Evolutionary conservation across 73 alveolate species (phyloP), one percentile per base, ranked within the genome.

Genomic region (Paramecium bursaria): DNA sequence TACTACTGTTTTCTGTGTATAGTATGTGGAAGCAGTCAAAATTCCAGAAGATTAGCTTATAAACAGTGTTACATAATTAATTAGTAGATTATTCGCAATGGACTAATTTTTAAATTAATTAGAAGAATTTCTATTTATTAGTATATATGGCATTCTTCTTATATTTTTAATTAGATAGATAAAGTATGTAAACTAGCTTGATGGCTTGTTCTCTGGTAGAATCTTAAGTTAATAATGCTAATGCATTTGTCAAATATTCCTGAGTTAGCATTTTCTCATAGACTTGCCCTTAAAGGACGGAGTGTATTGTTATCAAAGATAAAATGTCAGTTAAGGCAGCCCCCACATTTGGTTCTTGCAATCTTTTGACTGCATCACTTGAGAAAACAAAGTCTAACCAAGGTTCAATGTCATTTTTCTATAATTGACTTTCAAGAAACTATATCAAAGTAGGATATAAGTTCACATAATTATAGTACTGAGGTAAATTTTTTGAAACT

Each of bases 1-100:
- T 67, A 67, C 82, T 67, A 14, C 82, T 67, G 14, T 67, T 67
- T 21, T 67, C 82, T 33, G 82, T 31, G 21, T 67, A 67, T 4
- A 67, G 39, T 19, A 67, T 4, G 44, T 67, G 82, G 44, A 39
- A 67, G 27, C 61, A 19, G 27, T 67, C 82, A 21, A 67, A 67
- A 67, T 67, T 67, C 82, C 82, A 67, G 44, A 67, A 67, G 7
- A 31, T 35, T 25, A 67, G 55, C 27, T 42, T 67, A 29, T 35
- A 67, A 2, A 67, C 55, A 1, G 82, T 67, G 6, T 67, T 67
- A 42, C 82, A 67, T 19, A 67, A 17, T 67, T 67, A 39, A 39
- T 67, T 67, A 39, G 82, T 25, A 5, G 44, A 35, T 26, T 42
- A 26, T 3, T 67, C 82, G 0, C 39, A 42, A 15, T 14, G 22